Base-by-base conservation (phyloP, 352 stramenopile genomes). In the Phytophthora litchii region DNA sequence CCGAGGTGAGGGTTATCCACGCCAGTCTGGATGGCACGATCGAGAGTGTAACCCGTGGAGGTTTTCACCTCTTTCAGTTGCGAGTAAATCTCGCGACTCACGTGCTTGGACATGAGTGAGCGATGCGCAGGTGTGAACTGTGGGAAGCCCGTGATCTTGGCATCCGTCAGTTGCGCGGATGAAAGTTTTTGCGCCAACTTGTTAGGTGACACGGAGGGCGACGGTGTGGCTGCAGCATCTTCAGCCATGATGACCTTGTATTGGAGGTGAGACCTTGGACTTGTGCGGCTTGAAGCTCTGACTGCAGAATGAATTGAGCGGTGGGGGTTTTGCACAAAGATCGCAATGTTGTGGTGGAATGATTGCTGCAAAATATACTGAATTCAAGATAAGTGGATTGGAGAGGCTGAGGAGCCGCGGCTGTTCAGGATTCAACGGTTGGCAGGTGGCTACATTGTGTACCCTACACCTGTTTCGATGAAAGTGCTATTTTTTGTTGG, bases 141-240 rank as follows among this genome's bases (percentile, higher is more conserved):
- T 32, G 84, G 84, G 68, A 86, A 94, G 64, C 73, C 84, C 51
- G 67, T 61, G 64, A 88, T 78, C 47, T 79, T 82, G 56, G 70
- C 81, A 53, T 90, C 79, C 17, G 68, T 80, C 43, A 80, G 71
- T 60, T 94, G 85, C 52, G 87, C 87, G 12, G 67, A 79, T 49
- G 91, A 88, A 43, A 96, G 84, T 60, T 91, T 92, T 59, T 92
- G 80, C 41, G 80, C 80, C 31, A 89, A 56, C 56, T 92, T 92
- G 78, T 87, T 90, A 47, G 83, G 83, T 36, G 83, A 92, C 46
- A 40, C 37, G 31, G 56, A 41, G 14, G 64, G 20, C 34, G 63
- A 13, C 19, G 60, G 23, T 3, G 5, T 36, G 3, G 45, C 40
- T 11, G 56, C 48, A 34, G 51, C 44, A 38, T 71, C 73, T 61